Evolutionary conservation across 2,329 filamentous ascomycete species (phyloP), one percentile per base, ranked within the genome.

Genomic region (Niveomyces coronatus): DNA sequence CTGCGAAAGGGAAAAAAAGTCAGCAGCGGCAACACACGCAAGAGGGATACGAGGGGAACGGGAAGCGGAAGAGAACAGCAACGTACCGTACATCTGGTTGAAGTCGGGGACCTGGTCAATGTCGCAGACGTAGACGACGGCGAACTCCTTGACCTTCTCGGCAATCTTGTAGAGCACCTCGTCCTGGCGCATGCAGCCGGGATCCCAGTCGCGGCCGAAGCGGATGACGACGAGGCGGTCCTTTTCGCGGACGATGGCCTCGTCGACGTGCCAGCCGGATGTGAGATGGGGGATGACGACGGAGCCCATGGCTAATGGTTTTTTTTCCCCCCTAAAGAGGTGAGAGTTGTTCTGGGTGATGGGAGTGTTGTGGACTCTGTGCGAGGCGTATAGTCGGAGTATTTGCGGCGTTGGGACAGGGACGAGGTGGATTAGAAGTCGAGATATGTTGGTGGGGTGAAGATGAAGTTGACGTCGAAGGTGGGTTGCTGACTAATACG

Each of bases 231-330:
- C 86, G 2, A 95, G 77, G 34, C 89, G 82, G 55, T 96, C 89
- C 56, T 94, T 86, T 64, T 96, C 88, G 28, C 55, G 61, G 55
- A 85, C 79, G 55, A 95, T 95, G 46, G 88, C 87, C 65, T 96
- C 88, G 69, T 96, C 91, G 55, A 98, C 91, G 62, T 98, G 91
- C 91, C 89, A 98, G 60, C 85, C 91, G 29, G 84, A 88, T 50
- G 76, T 76, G 32, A 98, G 74, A 62, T 96, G 89, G 31, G 89
- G 89, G 37, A 98, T 78, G 35, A 94, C 84, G 45, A 95, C 84
- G 53, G 87, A 94, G 52, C 87, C 86, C 71, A 75, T 75, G 45
- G 16, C 46, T 24, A 34, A 28, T 36, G 14, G 8, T 11, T 11
- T 23, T 13, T 27, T 5, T 31, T 13, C 9, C n/a, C n/a, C n/a